Base-by-base conservation (phyloP, 2,329 filamentous ascomycete genomes). In the Apiospora saccharicola region DNA sequence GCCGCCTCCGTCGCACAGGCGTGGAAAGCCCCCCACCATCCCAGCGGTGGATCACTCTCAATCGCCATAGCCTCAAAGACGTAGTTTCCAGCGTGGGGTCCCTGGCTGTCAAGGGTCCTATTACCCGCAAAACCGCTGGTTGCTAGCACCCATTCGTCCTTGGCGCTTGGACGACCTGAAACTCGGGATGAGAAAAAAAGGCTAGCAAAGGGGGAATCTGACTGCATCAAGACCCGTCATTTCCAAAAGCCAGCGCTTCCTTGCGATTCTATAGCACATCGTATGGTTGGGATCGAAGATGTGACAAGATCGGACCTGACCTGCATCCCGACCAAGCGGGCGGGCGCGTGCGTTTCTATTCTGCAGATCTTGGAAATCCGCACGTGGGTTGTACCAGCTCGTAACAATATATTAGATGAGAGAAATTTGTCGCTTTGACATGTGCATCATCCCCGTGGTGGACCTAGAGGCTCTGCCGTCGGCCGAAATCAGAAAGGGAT, bases 101-200 rank as follows among this genome's bases (percentile, higher is more conserved):
- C 16, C 51, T 57, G 24, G n/a, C 13, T 24, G 13, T 30, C 16
- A 14, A 61, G 53, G 53, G 51, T 57, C 30, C 19, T 7, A 12
- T 8, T 37, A 22, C 53, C 53, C 53, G 34, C 30, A 61, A 19
- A 10, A 10, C 7, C 3, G 16, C 16, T 61, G 53, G 3, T 3
- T 61, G 14, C 51, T 37, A 22, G 16, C 30, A 7, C 30, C 22
- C 19, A 64, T 64, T 64, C 57, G 57, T 64, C 57, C 57, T 41
- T 41, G 57, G 57, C 57, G 57, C 57, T 34, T 64, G 34, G n/a
- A 64, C 34, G 34, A 64, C 57, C 57, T 64, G 57, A 64, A 64
- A 64, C 57, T 22, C 16, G 2, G 53, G 53, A 61, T 7, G 30
- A 37, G 12, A 16, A 57, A 30, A 53, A 53, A 53, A 1, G n/a